A percentile compares a stretch with the other conserved stretches of the same genome.
These are phyloP conservation scores for Neolentinus lepideus DNA, from an alignment of 1,284 basidiomycete genomes.

Conservation along the genomic window DNA sequence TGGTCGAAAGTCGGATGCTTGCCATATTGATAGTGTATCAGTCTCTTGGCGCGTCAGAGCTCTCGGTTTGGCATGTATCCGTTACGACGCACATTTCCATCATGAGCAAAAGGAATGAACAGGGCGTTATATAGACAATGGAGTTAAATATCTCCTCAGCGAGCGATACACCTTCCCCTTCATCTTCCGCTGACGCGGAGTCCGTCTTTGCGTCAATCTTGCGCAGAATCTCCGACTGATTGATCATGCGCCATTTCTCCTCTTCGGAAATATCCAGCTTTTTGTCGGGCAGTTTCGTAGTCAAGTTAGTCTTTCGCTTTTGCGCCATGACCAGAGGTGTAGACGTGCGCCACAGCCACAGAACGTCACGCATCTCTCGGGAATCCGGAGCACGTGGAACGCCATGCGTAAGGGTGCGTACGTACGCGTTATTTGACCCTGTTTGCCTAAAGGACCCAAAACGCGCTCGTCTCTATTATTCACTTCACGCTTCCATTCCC, in stretches of 20 bases:
- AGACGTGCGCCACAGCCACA: background rate
- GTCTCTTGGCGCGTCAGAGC: slow-evolving; percentile 26
- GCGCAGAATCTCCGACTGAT: slow-evolving; percentile 57
- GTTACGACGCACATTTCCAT: slow-evolving; percentile 66
- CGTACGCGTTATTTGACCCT: background rate
- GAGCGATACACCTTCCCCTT: slow-evolving; percentile 35
- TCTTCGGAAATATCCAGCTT: slow-evolving; percentile 51
- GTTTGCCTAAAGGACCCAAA: background rate
- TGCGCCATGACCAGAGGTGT: background rate
- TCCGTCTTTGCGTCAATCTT: slow-evolving; percentile 20
- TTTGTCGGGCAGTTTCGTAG: background rate
- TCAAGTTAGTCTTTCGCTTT: background rate
- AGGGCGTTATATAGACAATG: slow-evolving; percentile 55
- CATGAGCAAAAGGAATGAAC: slow-evolving; percentile 61
- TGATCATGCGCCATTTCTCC: slow-evolving; percentile 72
- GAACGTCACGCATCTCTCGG: too few species aligned
- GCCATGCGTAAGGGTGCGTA: background rate
- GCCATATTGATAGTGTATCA: slow-evolving; percentile 72
- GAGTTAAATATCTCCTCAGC: slow-evolving; percentile 66
- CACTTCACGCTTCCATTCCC: slow-evolving; percentile 1
- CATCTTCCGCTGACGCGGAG: slow-evolving; percentile 13
- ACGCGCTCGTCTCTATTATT: background rate
- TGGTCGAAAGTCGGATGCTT: slow-evolving; percentile 39
- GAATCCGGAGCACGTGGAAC: background rate
- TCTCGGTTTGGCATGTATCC: background rate